Conservation (phyloP, 148 eudicot genomes). For the Euryodendron excelsum region DNA sequence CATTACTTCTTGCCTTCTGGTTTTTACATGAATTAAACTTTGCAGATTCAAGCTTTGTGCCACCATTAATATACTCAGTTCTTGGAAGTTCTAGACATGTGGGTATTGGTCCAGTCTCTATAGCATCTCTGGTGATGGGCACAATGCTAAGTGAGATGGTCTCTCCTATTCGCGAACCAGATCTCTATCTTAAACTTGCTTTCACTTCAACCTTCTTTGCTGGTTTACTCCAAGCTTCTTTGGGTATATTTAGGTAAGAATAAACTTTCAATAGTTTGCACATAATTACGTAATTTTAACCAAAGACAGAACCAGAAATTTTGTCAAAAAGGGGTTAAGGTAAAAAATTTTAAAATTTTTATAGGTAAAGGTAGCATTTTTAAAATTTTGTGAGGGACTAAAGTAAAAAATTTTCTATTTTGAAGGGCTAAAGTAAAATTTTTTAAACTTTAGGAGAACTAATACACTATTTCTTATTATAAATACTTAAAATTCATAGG, state of each 20-base stretch:
- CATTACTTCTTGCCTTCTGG: not conserved
- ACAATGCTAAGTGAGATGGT: conserved; percentile 47
- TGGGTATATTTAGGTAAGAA: conserved; percentile 51
- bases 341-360: too few species aligned
- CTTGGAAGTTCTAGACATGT: conserved; percentile 58
- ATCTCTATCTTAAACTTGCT: conserved; percentile 49
- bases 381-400: too few species aligned
- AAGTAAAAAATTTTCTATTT: too few species aligned
- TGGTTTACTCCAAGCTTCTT: conserved; percentile 49
- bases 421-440: too few species aligned
- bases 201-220: conserved; percentile 56
- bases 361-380: too few species aligned
- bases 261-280: not conserved
- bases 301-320: too few species aligned
- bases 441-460: too few species aligned
- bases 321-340: too few species aligned
- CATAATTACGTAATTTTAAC: not conserved
- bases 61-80: conserved; percentile 51
- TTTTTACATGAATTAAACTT: not conserved
- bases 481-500: too few species aligned
- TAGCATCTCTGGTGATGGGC: conserved; percentile 62
- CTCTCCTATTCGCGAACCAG: conserved; percentile 33
- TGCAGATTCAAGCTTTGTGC: conserved; percentile 62
- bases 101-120: conserved; percentile 57
- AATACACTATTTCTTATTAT: too few species aligned